Evolutionary conservation across 2,329 filamentous ascomycete genomes (phyloP).

Genomic region (Stachybotrys elegans): DNA sequence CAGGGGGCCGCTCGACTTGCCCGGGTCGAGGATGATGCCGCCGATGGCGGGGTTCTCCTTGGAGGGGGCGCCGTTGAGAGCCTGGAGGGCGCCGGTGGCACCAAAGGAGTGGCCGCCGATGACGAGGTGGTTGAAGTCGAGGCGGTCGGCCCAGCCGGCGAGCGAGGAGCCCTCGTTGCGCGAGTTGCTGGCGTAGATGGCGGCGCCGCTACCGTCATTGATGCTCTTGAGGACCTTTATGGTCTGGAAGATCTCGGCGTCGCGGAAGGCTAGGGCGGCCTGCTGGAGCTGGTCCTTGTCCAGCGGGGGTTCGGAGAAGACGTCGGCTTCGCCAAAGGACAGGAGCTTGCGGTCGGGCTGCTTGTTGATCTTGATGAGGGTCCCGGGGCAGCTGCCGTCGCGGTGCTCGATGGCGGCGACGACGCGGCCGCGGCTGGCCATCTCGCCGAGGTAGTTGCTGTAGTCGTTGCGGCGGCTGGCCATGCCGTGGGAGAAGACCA

Average conservation of each 20-base stretch:
- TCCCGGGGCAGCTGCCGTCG: slow-evolving; percentile 45
- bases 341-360: slow-evolving; percentile 23
- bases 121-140: slow-evolving; percentile 49
- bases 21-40: slow-evolving; percentile 60
- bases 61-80: slow-evolving; percentile 40
- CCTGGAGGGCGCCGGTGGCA: slow-evolving; percentile 57
- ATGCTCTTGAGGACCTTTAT: slow-evolving; percentile 35
- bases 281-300: neutral
- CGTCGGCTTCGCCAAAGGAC: slow-evolving; percentile 30
- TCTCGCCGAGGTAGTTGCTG: slow-evolving; percentile 44
- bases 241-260: slow-evolving; percentile 43
- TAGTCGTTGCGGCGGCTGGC: slow-evolving; percentile 46
- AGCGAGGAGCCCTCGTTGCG: slow-evolving; percentile 42
- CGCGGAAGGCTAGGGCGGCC: slow-evolving; percentile 44
- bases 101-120: slow-evolving; percentile 63
- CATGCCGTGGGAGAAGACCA: slow-evolving; percentile 49
- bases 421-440: slow-evolving; percentile 43
- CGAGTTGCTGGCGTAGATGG: slow-evolving; percentile 34
- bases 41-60: slow-evolving; percentile 39
- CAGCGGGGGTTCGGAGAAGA: slow-evolving; percentile 18
- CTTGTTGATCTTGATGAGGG: slow-evolving; percentile 28
- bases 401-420: slow-evolving; percentile 48
- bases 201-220: slow-evolving; percentile 31
- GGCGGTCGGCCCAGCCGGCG: slow-evolving; percentile 43
- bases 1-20: slow-evolving; percentile 57